Conservation (phyloP, 2,329 filamentous ascomycete genomes). For the Podosphaera leucotricha region DNA sequence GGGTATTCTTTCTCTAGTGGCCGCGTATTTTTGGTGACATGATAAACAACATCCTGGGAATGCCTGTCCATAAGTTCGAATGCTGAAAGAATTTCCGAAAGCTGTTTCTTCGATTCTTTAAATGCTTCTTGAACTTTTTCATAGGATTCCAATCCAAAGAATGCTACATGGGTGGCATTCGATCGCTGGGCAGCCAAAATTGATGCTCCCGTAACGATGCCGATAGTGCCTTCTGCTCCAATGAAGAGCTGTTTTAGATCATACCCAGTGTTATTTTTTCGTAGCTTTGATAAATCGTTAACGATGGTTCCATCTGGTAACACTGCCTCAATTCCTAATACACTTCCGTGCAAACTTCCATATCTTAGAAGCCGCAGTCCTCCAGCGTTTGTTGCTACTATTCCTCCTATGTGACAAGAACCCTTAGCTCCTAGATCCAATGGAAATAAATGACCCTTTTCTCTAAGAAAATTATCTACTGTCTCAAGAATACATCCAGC, state of each 20-base stretch:
- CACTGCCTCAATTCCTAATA: constrained; percentile 81
- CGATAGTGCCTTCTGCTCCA: constrained; percentile 82
- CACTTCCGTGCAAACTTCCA: constrained; percentile 79
- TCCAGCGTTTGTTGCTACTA: constrained; percentile 87
- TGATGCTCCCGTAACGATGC: constrained; percentile 75
- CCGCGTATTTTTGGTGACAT: constrained; percentile 50
- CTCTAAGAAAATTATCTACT: constrained; percentile 64
- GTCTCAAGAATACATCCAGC: constrained; percentile 79
- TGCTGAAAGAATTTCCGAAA: constrained; percentile 86
- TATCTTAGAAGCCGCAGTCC: constrained; percentile 77
- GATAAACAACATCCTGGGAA: constrained; percentile 54
- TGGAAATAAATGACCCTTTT: constrained; percentile 74
- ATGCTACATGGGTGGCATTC: constrained; percentile 78
- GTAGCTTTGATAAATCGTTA: constrained; percentile 63
- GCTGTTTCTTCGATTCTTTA: constrained; percentile 65
- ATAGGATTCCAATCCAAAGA: constrained; percentile 76
- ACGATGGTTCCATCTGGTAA: constrained; percentile 82
- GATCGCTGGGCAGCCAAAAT: constrained; percentile 75
- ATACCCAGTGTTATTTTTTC: constrained; percentile 98
- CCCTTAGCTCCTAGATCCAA: constrained; percentile 95
- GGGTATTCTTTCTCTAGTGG: constrained; percentile 68
- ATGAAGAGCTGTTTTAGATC: constrained; percentile 95
- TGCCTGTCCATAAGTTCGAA: constrained; percentile 91
- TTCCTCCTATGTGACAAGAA: constrained; percentile 87
- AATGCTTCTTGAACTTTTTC: constrained; percentile 75